phyloP scores from a whole-genome alignment of 2,329 filamentous ascomycete species.

The Colletotrichum simmondsii region DNA sequence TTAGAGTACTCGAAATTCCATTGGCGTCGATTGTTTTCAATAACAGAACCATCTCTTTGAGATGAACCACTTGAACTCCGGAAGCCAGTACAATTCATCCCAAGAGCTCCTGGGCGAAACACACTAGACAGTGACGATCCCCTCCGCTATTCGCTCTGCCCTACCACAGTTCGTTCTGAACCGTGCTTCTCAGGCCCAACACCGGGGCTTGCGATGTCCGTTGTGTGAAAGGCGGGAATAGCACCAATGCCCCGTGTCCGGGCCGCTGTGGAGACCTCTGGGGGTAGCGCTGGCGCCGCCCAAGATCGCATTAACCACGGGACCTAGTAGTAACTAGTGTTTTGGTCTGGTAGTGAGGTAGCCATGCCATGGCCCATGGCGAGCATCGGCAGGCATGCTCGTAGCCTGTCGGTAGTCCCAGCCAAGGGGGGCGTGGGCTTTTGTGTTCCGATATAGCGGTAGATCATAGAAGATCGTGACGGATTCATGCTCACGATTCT shows the following conservation, averaged over 20 bases:
- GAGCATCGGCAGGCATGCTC: not conserved
- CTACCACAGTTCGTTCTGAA: not conserved
- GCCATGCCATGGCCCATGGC: not conserved
- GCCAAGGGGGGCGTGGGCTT: not conserved
- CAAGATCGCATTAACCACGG: not conserved
- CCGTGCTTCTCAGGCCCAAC: not conserved
- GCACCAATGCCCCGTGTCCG: not conserved
- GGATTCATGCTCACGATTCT: not conserved
- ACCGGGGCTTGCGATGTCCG: not conserved
- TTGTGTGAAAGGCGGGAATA: not conserved
- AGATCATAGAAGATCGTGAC: not conserved
- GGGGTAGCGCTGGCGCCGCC: not conserved
- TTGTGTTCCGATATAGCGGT: not conserved
- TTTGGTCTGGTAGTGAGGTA: not conserved
- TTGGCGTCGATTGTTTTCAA: not conserved
- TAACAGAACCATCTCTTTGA: not conserved
- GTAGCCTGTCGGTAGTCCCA: too few relatives aligned
- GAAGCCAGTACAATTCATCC: not conserved
- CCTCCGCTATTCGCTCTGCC: not conserved
- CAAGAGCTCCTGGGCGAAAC: not conserved
- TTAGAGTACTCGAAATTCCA: not conserved
- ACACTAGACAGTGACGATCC: not conserved
- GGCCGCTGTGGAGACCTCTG: not conserved
- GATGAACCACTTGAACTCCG: not conserved
- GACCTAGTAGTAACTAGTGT: not conserved